Conservation (phyloP, 495 filamentous ascomycete genomes). For the Coniosporium apollinis region DNA sequence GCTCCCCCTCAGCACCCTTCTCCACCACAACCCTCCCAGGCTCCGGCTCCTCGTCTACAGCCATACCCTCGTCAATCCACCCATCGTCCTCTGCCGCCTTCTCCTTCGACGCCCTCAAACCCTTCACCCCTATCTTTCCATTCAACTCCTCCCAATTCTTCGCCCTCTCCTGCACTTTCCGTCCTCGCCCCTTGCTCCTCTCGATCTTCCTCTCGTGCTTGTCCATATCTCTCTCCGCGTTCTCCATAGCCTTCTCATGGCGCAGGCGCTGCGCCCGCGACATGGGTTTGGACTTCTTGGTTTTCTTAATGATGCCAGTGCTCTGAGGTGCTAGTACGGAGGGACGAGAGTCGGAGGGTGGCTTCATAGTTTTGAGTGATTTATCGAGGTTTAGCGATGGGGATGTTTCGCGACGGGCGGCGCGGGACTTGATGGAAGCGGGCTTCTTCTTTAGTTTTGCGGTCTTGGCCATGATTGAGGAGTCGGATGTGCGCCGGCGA, state of each 20-base stretch:
- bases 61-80: background rate
- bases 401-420: constrained; percentile 8
- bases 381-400: constrained; percentile 51
- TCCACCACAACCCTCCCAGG: background rate
- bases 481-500: too few relatives aligned
- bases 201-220: constrained; percentile 51
- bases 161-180: constrained; percentile 33
- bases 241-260: constrained; percentile 55
- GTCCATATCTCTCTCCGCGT: constrained; percentile 53
- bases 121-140: constrained; percentile 17
- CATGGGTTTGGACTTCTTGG: constrained; percentile 38
- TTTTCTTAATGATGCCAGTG: constrained; percentile 46
- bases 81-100: background rate
- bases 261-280: constrained; percentile 48
- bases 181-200: constrained; percentile 44
- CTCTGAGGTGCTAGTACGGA: constrained; percentile 45
- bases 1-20: background rate
- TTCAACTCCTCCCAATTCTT: constrained; percentile 42
- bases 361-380: constrained; percentile 45
- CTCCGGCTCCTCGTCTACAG: background rate
- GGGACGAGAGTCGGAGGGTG: constrained; percentile 37
- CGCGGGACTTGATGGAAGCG: constrained; percentile 11
- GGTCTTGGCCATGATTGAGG: constrained; percentile 24
- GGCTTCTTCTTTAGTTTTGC: constrained; percentile 16
- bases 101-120: constrained; percentile 1